Percentiles rank a stretch among this genome's conserved stretches.
Evolutionary conservation across 345 rosid species (phyloP).

Genomic region (Eucalyptus sp.): DNA sequence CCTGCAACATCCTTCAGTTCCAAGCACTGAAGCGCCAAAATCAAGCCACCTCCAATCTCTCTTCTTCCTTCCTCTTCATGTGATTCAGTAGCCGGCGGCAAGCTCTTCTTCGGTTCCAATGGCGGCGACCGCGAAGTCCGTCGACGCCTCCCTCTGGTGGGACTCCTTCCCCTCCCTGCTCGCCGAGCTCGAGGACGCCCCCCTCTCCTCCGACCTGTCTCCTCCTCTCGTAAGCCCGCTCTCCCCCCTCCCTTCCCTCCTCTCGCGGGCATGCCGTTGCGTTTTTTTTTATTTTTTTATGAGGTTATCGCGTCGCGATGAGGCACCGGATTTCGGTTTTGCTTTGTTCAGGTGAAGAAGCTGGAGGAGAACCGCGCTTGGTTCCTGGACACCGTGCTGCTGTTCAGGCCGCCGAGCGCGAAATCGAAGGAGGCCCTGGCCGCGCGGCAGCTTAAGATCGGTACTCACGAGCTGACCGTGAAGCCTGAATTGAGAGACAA

Average conservation of each 20-base stretch:
- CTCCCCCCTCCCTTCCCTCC: not conserved
- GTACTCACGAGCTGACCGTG: constrained; percentile 40
- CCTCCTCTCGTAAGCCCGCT: constrained; percentile 24
- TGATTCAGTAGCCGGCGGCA: not conserved
- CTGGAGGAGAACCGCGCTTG: constrained; percentile 59
- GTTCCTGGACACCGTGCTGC: constrained; percentile 48
- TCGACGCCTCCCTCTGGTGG: constrained; percentile 78
- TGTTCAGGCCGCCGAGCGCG: constrained; percentile 50
- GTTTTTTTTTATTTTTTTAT: not conserved
- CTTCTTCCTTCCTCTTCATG: not conserved
- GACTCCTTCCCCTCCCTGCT: constrained; percentile 59
- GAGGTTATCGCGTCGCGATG: not conserved
- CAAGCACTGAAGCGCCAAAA: not conserved
- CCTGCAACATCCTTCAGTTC: not conserved
- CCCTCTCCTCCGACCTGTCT: constrained; percentile 48
- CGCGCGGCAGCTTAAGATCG: constrained; percentile 38
- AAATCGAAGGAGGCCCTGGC: constrained; percentile 70
- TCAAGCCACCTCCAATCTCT: not conserved
- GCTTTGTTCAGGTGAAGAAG: constrained; percentile 43
- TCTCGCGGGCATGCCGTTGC: not conserved
- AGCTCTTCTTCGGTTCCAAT: constrained; percentile 1
- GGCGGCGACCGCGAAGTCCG: constrained; percentile 51
- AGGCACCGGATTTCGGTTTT: not conserved
- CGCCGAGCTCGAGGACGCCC: constrained; percentile 47
- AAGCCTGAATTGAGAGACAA: constrained; percentile 52